Conservation (phyloP, 495 filamentous ascomycete species). For the Penicillium soppii region DNA sequence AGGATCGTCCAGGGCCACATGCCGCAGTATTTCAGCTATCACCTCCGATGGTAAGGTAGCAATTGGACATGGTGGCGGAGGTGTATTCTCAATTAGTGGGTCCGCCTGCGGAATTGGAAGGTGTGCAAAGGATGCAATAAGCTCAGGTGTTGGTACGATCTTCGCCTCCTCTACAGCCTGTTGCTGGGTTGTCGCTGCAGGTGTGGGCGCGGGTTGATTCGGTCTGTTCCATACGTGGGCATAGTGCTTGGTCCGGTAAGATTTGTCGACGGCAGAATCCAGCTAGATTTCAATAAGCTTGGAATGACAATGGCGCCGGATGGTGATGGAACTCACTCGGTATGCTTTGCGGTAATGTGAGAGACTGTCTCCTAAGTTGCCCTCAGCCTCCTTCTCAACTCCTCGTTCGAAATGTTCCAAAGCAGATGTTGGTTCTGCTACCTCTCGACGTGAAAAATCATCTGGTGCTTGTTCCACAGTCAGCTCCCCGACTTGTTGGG, state of each 20-base stretch:
- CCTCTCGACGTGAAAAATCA: slow-evolving; percentile 25
- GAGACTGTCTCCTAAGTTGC: slow-evolving; percentile 86
- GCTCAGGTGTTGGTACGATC: slow-evolving; percentile 60
- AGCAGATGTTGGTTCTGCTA: slow-evolving; percentile 67
- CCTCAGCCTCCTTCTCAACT: slow-evolving; percentile 81
- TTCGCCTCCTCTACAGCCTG: slow-evolving; percentile 32
- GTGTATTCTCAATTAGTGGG: slow-evolving; percentile 61
- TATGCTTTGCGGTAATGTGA: slow-evolving; percentile 88
- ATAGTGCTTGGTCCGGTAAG: slow-evolving; percentile 90
- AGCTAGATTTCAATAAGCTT: slow-evolving; percentile 52
- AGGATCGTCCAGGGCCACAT: slow-evolving; percentile 73
- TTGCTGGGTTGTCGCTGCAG: slow-evolving; percentile 51
- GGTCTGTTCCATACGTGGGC: slow-evolving; percentile 56
- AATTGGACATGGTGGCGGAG: slow-evolving; percentile 73
- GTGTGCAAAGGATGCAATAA: slow-evolving; percentile 72
- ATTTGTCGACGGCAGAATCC: slow-evolving; percentile 77
- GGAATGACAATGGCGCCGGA: background rate
- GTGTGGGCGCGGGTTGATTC: slow-evolving; percentile 52
- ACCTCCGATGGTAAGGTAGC: slow-evolving; percentile 78
- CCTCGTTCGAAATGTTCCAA: slow-evolving; percentile 92
- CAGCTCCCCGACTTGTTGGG: slow-evolving; percentile 38
- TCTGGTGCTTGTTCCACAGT: slow-evolving; percentile 29
- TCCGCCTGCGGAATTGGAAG: slow-evolving; percentile 61
- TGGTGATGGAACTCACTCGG: slow-evolving; percentile 50
- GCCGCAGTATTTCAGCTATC: slow-evolving; percentile 67